These are phyloP conservation scores for Penicillium roqueforti DNA, from an alignment of 495 filamentous ascomycete species.

Conservation along the genomic window DNA sequence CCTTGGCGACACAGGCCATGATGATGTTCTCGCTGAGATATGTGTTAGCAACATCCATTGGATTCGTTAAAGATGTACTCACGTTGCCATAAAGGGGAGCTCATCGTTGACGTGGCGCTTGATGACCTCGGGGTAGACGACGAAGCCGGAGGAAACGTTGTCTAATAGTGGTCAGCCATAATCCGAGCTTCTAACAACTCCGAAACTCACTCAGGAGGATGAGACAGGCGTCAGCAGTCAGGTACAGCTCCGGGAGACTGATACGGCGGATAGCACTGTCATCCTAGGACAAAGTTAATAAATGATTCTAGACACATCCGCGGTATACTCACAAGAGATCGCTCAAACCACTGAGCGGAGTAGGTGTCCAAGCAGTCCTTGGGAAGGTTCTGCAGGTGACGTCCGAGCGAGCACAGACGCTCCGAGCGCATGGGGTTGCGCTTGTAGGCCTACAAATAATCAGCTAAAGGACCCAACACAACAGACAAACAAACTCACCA, in stretches of 20 bases:
- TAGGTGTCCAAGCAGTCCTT: conserved; percentile 73
- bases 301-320: conserved; percentile 5
- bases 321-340: conserved; percentile 44
- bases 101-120: conserved; percentile 64
- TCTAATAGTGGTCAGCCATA: conserved; percentile 35
- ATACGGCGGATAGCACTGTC: conserved; percentile 62
- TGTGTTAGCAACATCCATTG: conserved; percentile 14
- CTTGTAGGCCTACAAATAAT: conserved; percentile 68
- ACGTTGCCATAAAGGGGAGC: conserved; percentile 87
- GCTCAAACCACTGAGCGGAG: conserved; percentile 79
- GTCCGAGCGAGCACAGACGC: conserved; percentile 72
- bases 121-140: conserved; percentile 83
- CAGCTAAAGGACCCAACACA: conserved; percentile 15
- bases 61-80: conserved; percentile 19
- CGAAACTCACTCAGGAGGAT: conserved; percentile 54
- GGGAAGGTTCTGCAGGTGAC: conserved; percentile 60
- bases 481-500: conserved; percentile 30
- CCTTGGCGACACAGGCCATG: conserved; percentile 75
- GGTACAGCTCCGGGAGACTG: conserved; percentile 75
- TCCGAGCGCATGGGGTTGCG: conserved; percentile 88
- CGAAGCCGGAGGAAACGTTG: conserved; percentile 77
- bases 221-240: conserved; percentile 77
- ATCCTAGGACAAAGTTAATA: conserved; percentile 32
- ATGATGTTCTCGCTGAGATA: conserved; percentile 58
- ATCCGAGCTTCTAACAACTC: neutral